These are phyloP conservation scores for Galium porrigens DNA, from an alignment of 305 asterid genomes.

Conservation along the genomic window DNA sequence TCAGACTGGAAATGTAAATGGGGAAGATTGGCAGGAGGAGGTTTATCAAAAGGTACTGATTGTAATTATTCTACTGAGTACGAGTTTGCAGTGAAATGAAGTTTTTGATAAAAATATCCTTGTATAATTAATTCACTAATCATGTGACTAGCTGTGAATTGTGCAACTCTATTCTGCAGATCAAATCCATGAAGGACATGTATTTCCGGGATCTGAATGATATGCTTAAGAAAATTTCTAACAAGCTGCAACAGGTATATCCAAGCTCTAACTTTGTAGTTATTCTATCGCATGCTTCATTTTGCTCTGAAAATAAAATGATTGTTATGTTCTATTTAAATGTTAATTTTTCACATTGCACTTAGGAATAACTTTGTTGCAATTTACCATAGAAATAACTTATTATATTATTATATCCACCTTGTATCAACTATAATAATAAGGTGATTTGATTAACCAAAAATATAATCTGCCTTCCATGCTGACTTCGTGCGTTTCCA, in stretches of 20 bases:
- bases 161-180: constrained; percentile 43
- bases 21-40: constrained; percentile 91
- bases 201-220: constrained; percentile 60
- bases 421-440: background rate
- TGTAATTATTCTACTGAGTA: background rate
- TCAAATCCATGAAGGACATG: constrained; percentile 63
- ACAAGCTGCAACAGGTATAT: constrained; percentile 72
- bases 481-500: background rate
- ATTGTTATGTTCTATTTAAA: background rate
- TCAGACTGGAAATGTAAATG: constrained; percentile 25
- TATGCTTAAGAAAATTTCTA: constrained; percentile 55
- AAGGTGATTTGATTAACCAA: background rate
- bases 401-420: background rate
- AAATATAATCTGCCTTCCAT: background rate
- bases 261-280: background rate
- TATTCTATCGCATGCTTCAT: background rate
- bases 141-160: constrained; percentile 13
- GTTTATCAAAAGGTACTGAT: constrained; percentile 64
- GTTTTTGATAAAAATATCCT: too few relatives aligned
- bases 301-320: background rate
- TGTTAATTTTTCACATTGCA: background rate
- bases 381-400: background rate
- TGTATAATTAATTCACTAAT: background rate
- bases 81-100: background rate
- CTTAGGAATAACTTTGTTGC: background rate